Evolutionary conservation across 192 early-diverging fungal species (phyloP).

Genomic region (Entrophospora sp.): DNA sequence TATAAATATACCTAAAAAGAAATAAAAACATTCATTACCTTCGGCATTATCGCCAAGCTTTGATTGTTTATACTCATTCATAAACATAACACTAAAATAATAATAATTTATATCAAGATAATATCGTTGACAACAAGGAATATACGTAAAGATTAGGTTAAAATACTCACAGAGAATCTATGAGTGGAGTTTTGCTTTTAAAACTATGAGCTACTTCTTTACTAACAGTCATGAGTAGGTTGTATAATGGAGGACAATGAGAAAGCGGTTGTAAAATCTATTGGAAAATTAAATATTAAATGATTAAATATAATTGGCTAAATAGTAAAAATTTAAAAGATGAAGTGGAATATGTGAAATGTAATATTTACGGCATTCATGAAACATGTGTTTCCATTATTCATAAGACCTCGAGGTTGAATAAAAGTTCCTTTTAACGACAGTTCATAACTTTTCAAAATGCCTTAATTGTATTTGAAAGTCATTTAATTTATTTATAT

Average conservation of each 20-base stretch:
- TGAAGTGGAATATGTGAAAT: too few relatives aligned
- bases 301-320: too few relatives aligned
- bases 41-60: conserved; percentile 15
- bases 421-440: not conserved
- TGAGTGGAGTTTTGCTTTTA: conserved; percentile 67
- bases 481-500: too few relatives aligned
- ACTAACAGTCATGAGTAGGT: conserved; percentile 62
- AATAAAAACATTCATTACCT: too few relatives aligned
- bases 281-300: not conserved
- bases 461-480: too few relatives aligned
- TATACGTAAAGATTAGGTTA: not conserved
- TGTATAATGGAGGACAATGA: conserved; percentile 89
- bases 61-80: conserved; percentile 45
- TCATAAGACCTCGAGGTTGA: conserved; percentile 83
- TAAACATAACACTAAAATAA: conserved; percentile 46
- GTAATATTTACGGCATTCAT: conserved; percentile 91
- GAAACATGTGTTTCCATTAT: conserved; percentile 97
- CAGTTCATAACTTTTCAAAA: not conserved
- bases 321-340: not conserved
- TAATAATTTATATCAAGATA: not conserved
- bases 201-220: conserved; percentile 60
- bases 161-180: conserved; percentile 71
- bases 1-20: too few relatives aligned
- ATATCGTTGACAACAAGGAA: not conserved
- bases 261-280: conserved; percentile 82